These are phyloP conservation scores for Astrocystis sublimbata DNA, from an alignment of 495 filamentous ascomycete species.

Conservation along the genomic window DNA sequence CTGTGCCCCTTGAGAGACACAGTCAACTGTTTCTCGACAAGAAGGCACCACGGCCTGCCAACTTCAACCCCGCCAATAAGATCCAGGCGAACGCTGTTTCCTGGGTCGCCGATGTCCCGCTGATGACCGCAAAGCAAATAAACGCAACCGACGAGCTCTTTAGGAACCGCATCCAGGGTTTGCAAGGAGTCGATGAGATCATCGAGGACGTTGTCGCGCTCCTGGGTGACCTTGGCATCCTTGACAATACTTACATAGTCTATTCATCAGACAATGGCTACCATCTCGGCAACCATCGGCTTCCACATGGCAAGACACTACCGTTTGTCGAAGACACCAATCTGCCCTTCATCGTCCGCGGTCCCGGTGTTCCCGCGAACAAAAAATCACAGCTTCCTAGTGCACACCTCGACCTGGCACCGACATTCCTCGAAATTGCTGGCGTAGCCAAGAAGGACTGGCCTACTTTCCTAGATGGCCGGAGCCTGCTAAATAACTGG, in stretches of 20 bases:
- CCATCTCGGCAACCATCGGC: conserved; percentile 61
- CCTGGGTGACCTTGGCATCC: conserved; percentile 46
- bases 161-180: conserved; percentile 50
- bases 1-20: too few relatives aligned
- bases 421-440: conserved; percentile 21
- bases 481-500: conserved; percentile 21
- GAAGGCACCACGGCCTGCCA: too few relatives aligned
- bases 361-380: conserved; percentile 43
- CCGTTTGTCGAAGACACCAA: conserved; percentile 61
- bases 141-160: conserved; percentile 55
- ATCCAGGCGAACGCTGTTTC: too few relatives aligned
- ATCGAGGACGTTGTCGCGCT: conserved; percentile 50
- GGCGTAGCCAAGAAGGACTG: not conserved
- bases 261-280: conserved; percentile 64
- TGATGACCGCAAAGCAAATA: conserved; percentile 39
- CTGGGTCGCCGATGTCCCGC: conserved; percentile 58
- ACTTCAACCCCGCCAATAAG: too few relatives aligned
- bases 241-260: conserved; percentile 59
- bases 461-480: conserved; percentile 23
- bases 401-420: conserved; percentile 21
- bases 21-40: too few relatives aligned
- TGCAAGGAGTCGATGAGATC: conserved; percentile 62
- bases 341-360: conserved; percentile 55
- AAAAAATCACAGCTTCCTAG: conserved; percentile 17
- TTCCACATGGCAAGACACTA: conserved; percentile 59